These are phyloP conservation scores for Pseudozyma thailandica DNA, from an alignment of 1,284 basidiomycete genomes.

Conservation along the genomic window DNA sequence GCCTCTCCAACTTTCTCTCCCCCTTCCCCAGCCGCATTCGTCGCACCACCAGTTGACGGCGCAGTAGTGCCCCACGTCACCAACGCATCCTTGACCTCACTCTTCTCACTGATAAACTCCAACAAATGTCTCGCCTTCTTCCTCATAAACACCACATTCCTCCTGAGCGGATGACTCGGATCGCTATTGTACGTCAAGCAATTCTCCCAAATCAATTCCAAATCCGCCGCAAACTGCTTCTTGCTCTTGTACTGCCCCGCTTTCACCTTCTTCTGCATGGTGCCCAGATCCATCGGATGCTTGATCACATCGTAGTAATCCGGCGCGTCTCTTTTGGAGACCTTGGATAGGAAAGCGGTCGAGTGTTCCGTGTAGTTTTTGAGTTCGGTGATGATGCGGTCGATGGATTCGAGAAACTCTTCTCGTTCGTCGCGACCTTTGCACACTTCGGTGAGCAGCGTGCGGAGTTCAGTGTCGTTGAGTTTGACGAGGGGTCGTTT, in stretches of 20 bases:
- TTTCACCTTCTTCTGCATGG: conserved; percentile 92
- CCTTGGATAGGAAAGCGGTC: conserved; percentile 63
- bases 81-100: conserved; percentile 72
- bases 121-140: conserved; percentile 74
- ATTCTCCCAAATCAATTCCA: conserved; percentile 96
- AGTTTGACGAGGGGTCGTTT: conserved; percentile 58
- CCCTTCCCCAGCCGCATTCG: background rate
- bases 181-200: conserved; percentile 91
- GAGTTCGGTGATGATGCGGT: conserved; percentile 65
- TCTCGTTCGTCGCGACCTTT: conserved; percentile 63
- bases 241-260: conserved; percentile 88
- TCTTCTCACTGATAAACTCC: conserved; percentile 86
- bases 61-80: conserved; percentile 52
- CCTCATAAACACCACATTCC: conserved; percentile 63
- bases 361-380: conserved; percentile 66
- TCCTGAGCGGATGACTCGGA: conserved; percentile 70
- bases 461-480: conserved; percentile 57
- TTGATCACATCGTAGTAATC: conserved; percentile 67
- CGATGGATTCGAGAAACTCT: conserved; percentile 66
- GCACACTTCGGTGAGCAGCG: conserved; percentile 61
- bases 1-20: background rate
- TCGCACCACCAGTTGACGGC: background rate
- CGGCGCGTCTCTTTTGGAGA: conserved; percentile 65
- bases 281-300: conserved; percentile 84
- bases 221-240: conserved; percentile 88